These are phyloP conservation scores for Auxenochlorella pyrenoidosa DNA, from an alignment of 139 green algal species.

Conservation along the genomic window DNA sequence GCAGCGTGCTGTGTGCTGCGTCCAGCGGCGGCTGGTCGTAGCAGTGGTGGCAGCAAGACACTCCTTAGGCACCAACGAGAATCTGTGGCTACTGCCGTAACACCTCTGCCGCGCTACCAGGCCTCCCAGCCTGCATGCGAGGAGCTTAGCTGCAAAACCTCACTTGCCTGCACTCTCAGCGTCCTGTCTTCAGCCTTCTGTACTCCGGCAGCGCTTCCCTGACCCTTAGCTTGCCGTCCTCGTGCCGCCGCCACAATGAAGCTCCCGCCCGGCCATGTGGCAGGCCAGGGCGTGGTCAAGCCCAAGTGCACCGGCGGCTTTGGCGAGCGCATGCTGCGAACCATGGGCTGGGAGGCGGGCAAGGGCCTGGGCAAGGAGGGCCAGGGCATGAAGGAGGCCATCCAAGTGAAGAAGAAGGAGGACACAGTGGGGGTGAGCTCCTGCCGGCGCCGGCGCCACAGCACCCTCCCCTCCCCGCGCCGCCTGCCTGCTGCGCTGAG, in stretches of 20 bases:
- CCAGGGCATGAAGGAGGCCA: constrained; percentile 74
- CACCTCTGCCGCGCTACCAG: too few species aligned
- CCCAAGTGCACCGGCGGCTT: constrained; percentile 79
- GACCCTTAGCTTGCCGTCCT: background rate
- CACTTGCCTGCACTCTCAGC: too few species aligned
- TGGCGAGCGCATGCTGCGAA: constrained; percentile 83
- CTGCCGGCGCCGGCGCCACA: background rate
- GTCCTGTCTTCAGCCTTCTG: background rate
- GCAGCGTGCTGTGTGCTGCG: too few species aligned
- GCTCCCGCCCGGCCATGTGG: constrained; percentile 80
- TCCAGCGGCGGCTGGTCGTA: too few species aligned
- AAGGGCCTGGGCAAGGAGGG: constrained; percentile 78
- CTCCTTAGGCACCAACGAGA: too few species aligned
- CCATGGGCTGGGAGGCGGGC: constrained; percentile 85
- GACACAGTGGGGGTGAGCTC: constrained; percentile 76
- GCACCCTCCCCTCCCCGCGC: background rate
- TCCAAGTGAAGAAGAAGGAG: constrained; percentile 89
- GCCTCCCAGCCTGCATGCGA: background rate
- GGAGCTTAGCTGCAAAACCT: background rate
- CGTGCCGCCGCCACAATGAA: constrained; percentile 74
- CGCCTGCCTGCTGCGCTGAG: background rate
- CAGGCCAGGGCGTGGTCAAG: constrained; percentile 74
- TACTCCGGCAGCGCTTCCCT: background rate
- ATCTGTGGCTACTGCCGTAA: too few species aligned
- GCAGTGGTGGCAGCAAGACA: too few species aligned